Evolutionary conservation across 306 rosid genomes (phyloP).

Genomic region (Vigna radiata): DNA sequence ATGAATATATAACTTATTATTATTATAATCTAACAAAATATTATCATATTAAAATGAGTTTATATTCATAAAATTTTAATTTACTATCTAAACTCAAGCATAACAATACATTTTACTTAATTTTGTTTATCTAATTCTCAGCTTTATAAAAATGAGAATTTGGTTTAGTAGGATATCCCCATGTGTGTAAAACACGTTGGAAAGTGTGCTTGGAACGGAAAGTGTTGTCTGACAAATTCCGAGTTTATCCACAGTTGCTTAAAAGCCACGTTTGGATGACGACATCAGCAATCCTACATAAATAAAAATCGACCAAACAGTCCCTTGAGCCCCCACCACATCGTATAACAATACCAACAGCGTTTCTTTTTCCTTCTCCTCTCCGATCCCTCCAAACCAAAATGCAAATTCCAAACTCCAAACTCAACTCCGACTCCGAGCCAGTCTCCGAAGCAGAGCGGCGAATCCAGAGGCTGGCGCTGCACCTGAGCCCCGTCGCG

Average conservation of each 20-base stretch:
- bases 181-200: neutral
- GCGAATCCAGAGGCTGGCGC: slow-evolving; percentile 63
- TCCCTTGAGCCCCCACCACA: neutral
- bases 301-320: neutral
- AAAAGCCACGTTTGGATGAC: slow-evolving; percentile 39
- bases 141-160: no score
- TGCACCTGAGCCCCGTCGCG: slow-evolving; percentile 62
- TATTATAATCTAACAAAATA: no score
- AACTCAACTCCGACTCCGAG: no score
- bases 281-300: neutral
- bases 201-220: slow-evolving; percentile 49
- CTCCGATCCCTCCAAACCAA: neutral
- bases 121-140: no score
- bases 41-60: no score
- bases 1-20: no score
- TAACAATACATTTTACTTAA: no score
- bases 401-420: slow-evolving; percentile 23
- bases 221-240: neutral
- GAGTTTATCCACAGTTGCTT: slow-evolving; percentile 22
- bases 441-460: slow-evolving; percentile 44
- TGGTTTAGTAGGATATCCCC: no score
- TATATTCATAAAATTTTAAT: no score
- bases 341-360: neutral
- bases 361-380: neutral
- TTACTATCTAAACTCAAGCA: no score